Percentiles rank a stretch among this genome's conserved stretches.
phyloP scores from a whole-genome alignment of 345 rosid species.

The Bruguiera sexangula region DNA sequence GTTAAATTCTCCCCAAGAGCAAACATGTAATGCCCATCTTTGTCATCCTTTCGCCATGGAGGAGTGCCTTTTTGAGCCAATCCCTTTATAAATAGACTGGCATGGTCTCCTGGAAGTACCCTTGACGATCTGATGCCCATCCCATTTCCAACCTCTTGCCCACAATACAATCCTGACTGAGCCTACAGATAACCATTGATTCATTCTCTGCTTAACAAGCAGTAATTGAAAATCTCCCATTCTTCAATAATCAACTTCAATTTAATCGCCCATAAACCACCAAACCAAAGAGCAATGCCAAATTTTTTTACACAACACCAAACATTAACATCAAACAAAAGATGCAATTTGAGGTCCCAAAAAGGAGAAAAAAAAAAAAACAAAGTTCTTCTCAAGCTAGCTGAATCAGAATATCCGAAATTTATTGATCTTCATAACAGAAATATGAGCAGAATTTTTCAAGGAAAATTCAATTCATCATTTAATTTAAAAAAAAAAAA shows the following conservation, averaged over 20 bases:
- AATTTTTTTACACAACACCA: not conserved
- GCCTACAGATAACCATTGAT: constrained; percentile 63
- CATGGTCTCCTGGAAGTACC: constrained; percentile 41
- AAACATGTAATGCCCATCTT: constrained; percentile 75
- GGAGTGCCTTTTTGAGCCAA: constrained; percentile 58
- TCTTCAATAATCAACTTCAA: constrained; percentile 11
- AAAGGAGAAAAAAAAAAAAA: not conserved
- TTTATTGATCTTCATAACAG: no score
- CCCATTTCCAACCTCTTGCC: constrained; percentile 60
- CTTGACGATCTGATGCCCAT: constrained; percentile 55
- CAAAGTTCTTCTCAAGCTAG: not conserved
- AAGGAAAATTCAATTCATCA: not conserved
- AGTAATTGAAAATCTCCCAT: constrained; percentile 25
- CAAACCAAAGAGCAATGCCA: constrained; percentile 11
- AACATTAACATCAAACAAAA: not conserved
- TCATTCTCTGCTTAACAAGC: constrained; percentile 42
- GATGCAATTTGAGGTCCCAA: not conserved
- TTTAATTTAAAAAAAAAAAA: no score
- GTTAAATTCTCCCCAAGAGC: constrained; percentile 69
- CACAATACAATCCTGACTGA: constrained; percentile 55
- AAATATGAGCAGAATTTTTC: not conserved
- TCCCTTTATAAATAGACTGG: constrained; percentile 50
- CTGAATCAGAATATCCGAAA: no score
- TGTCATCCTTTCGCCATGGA: constrained; percentile 68
- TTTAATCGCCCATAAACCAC: constrained; percentile 16